These are phyloP conservation scores for Lupinus albus DNA, from an alignment of 306 rosid genomes.

Conservation along the genomic window DNA sequence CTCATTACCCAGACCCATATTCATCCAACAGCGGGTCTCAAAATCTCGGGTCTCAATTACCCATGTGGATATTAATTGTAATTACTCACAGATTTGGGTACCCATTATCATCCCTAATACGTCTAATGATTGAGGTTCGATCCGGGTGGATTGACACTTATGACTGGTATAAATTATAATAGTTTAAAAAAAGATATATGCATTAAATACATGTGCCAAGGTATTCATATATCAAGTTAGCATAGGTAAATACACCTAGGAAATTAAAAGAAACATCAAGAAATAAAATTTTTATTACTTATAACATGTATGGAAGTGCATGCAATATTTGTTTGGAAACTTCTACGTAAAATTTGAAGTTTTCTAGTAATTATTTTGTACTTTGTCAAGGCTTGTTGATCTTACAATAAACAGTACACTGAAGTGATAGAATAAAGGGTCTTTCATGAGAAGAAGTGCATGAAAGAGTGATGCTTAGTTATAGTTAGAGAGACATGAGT, in stretches of 20 bases:
- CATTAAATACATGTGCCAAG: too few relatives aligned
- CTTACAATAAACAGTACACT: constrained; percentile 40
- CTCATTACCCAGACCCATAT: too few relatives aligned
- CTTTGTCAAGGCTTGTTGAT: constrained; percentile 48
- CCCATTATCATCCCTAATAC: too few relatives aligned
- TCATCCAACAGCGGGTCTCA: too few relatives aligned
- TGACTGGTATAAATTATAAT: neutral
- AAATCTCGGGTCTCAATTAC: too few relatives aligned
- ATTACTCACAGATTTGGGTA: too few relatives aligned
- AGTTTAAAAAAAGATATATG: too few relatives aligned
- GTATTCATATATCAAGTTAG: constrained; percentile 1
- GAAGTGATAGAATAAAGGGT: constrained; percentile 40
- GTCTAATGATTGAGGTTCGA: too few relatives aligned
- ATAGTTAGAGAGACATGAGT: constrained; percentile 48
- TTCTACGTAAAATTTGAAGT: constrained; percentile 48
- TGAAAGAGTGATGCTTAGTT: constrained; percentile 46
- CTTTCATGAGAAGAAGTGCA: constrained; percentile 14
- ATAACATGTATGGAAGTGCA: constrained; percentile 80
- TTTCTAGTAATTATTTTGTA: constrained; percentile 44
- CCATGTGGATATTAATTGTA: too few relatives aligned
- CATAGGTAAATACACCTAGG: constrained; percentile 32
- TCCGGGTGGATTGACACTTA: neutral
- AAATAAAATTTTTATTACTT: constrained; percentile 39
- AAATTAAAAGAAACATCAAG: constrained; percentile 1
- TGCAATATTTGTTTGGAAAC: constrained; percentile 51